Percentiles rank a stretch among this genome's conserved stretches.
These are phyloP conservation scores for Trypethelium eluteriae DNA, from an alignment of 495 filamentous ascomycete species.

Conservation along the genomic window DNA sequence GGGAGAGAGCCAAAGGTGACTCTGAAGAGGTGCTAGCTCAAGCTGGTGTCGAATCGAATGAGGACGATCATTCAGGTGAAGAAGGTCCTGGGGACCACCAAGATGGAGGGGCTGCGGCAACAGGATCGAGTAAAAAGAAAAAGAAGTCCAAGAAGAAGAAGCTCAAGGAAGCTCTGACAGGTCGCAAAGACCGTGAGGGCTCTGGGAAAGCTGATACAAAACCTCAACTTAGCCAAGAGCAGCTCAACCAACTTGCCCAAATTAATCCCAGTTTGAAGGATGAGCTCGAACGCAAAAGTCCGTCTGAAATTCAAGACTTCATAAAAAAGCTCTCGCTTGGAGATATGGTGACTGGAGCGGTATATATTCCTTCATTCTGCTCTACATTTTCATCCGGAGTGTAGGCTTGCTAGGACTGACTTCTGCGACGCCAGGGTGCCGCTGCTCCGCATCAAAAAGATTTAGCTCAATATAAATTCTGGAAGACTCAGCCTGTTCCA, in stretches of 20 bases:
- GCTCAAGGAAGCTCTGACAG: constrained; percentile 34
- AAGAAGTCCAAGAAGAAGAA: constrained; percentile 39
- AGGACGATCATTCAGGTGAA: neutral
- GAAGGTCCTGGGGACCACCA: constrained; percentile 16
- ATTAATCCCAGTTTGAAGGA: constrained; percentile 55
- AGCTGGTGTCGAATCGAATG: constrained; percentile 7
- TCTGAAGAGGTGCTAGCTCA: constrained; percentile 5
- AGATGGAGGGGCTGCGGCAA: neutral
- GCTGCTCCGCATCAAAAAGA: constrained; percentile 86
- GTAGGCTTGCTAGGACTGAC: neutral
- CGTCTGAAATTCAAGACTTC: constrained; percentile 45
- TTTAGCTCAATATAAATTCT: constrained; percentile 96
- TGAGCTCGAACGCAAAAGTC: constrained; percentile 41
- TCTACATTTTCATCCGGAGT: constrained; percentile 23
- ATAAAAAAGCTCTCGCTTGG: constrained; percentile 66
- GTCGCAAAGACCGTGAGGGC: neutral
- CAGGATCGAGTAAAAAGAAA: constrained; percentile 37
- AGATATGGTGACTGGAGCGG: constrained; percentile 67
- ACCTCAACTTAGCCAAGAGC: constrained; percentile 28
- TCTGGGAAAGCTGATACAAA: neutral
- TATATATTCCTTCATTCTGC: neutral
- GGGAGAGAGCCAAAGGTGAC: neutral
- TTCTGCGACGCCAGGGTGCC: constrained; percentile 17
- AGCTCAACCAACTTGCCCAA: constrained; percentile 42
- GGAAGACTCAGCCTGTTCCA: constrained; percentile 92